phyloP scores from a whole-genome alignment of 306 rosid species.

The Begonia masoniana region DNA sequence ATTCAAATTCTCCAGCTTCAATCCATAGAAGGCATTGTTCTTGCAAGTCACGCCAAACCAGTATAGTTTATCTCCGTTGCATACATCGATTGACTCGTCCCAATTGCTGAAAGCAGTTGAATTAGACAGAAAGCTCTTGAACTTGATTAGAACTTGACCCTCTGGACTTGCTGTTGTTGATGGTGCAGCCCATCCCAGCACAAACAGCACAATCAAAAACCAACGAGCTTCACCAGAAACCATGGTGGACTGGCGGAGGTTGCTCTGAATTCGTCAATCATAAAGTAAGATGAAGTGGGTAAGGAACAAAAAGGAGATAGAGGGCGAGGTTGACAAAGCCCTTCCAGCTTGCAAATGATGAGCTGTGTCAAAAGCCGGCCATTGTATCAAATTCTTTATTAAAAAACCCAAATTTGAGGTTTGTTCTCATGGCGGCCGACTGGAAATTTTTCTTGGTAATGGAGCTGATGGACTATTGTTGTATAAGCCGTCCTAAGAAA shows the following conservation, averaged over 20 bases:
- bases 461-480: neutral
- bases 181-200: neutral
- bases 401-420: neutral
- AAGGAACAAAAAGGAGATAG: neutral
- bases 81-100: constrained; percentile 11
- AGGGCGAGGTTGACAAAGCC: neutral
- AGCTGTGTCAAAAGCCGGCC: neutral
- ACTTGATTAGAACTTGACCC: constrained; percentile 25
- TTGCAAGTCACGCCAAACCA: constrained; percentile 58
- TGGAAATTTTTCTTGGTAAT: neutral
- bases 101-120: constrained; percentile 30
- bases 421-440: neutral
- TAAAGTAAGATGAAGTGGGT: neutral
- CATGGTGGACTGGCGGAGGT: too few relatives aligned
- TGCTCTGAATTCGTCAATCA: neutral
- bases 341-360: neutral
- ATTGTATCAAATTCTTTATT: neutral
- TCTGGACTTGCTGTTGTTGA: constrained; percentile 15
- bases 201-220: neutral
- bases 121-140: constrained; percentile 34
- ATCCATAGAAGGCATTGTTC: constrained; percentile 9
- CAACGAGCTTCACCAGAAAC: too few relatives aligned
- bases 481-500: neutral
- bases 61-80: neutral
- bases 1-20: constrained; percentile 47